phyloP scores from a whole-genome alignment of 2,329 filamentous ascomycete species.

The Penicillium frequentans region DNA sequence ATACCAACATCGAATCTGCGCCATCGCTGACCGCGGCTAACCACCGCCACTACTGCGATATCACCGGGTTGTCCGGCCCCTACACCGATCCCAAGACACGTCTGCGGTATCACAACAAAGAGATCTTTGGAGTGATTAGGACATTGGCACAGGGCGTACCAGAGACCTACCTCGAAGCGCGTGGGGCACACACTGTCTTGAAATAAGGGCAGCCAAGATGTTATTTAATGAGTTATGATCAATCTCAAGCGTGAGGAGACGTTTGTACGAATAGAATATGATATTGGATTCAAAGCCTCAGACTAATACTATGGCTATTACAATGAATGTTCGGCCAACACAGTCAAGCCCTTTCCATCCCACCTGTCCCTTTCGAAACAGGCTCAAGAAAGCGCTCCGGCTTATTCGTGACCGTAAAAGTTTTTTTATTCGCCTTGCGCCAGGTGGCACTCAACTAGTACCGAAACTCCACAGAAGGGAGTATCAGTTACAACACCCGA shows the following conservation, averaged over 20 bases:
- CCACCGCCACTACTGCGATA: conserved; percentile 88
- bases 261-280: not conserved
- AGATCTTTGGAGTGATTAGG: conserved; percentile 83
- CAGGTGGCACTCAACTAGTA: conserved; percentile 64
- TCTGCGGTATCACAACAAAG: conserved; percentile 86
- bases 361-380: conserved; percentile 75
- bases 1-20: conserved; percentile 94
- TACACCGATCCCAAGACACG: conserved; percentile 96
- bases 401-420: conserved; percentile 87
- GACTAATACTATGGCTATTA: not conserved
- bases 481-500: conserved; percentile 59
- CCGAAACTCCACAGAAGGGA: conserved; percentile 71
- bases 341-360: conserved; percentile 95
- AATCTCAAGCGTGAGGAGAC: not conserved
- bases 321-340: conserved; percentile 72
- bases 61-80: conserved; percentile 86
- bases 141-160: conserved; percentile 76
- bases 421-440: conserved; percentile 70
- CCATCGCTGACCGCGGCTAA: conserved; percentile 77
- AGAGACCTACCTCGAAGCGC: conserved; percentile 84
- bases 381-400: conserved; percentile 93
- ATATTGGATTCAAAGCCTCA: not conserved
- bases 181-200: conserved; percentile 88
- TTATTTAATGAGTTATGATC: not conserved
- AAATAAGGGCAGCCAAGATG: conserved; percentile 57